Base-by-base conservation (phyloP, 164 flowering plant genomes). In the Piper betle region DNA sequence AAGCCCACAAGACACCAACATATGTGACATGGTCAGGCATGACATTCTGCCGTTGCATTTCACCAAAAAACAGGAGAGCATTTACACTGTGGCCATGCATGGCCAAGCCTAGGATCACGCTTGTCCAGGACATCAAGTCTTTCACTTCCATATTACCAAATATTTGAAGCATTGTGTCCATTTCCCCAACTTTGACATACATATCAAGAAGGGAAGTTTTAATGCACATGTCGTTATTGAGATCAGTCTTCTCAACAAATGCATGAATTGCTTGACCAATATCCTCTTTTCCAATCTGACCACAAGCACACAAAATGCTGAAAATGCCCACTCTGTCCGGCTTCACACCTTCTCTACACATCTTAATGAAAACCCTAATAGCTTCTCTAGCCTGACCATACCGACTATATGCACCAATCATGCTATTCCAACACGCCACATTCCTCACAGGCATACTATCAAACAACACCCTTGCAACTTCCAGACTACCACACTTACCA, bases 21-120 rank as follows among this genome's bases (percentile, higher is more conserved):
- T 64, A 74, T 54, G 77, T 67, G 48, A 74, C 62, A 59, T 74
- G 69, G 39, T 74, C 77, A 39, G 73, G 77, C 4, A 48, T 37
- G 11, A 70, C 52, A 1, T 39, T 59, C 39, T 61, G 62, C 20
- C 59, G 20, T 55, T 60, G 64, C 77, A 74, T 74, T 58, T 67
- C 64, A 16, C n/a, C 59, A 17, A 74, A 74, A 16, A 74, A 59
- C 40, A 7, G 10, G 1, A 70, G 43, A 12, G 77, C 77, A 39
- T 61, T 66, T 39, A 66, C 54, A 37, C 71, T 66, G n/a, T 48
- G 64, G 9, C 77, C 77, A 62, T 74, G 66, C 69, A 67, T 62
- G 56, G 71, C 73, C 59, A 74, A 58, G n/a, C 77, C 77, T 12
- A 62, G 64, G 68, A 74, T 74, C 77, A 74, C 64, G 57, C 71